Percentiles rank a stretch among this genome's conserved stretches.
These are phyloP conservation scores for Psilocybe mexicana DNA, from an alignment of 1,284 basidiomycete genomes.

Conservation along the genomic window DNA sequence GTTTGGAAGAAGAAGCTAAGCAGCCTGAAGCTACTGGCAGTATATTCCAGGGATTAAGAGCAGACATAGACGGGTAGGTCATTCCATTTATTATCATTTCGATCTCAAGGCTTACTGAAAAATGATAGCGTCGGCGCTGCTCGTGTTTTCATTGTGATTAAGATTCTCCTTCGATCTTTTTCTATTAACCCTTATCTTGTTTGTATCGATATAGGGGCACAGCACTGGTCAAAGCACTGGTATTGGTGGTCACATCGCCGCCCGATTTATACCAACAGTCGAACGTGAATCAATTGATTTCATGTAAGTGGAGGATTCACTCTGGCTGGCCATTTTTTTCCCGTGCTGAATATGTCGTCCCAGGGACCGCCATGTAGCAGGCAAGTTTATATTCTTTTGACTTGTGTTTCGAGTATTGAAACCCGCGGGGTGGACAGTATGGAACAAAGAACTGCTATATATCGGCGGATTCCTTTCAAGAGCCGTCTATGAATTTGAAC, in stretches of 20 bases:
- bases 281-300: conserved; percentile 95
- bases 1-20: conserved; percentile 63
- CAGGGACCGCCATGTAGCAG: conserved; percentile 76
- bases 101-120: conserved; percentile 34
- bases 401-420: neutral
- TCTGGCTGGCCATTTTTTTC: neutral
- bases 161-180: neutral
- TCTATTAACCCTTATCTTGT: conserved; percentile 2
- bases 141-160: conserved; percentile 74
- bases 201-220: conserved; percentile 57
- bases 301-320: conserved; percentile 50
- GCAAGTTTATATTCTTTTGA: conserved; percentile 38
- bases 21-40: conserved; percentile 65
- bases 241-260: conserved; percentile 88
- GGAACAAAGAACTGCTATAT: conserved; percentile 88
- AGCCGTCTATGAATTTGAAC: conserved; percentile 85
- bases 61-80: conserved; percentile 77
- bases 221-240: conserved; percentile 92
- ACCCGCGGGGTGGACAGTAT: conserved; percentile 47
- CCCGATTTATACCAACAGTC: conserved; percentile 95
- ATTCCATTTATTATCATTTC: neutral
- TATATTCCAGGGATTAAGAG: conserved; percentile 85
- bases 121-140: conserved; percentile 49
- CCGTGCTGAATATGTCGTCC: neutral
- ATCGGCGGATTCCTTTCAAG: conserved; percentile 84